Evolutionary conservation across 1,139 yeast species (phyloP).

Genomic region (Wickerhamomyces sp.): DNA sequence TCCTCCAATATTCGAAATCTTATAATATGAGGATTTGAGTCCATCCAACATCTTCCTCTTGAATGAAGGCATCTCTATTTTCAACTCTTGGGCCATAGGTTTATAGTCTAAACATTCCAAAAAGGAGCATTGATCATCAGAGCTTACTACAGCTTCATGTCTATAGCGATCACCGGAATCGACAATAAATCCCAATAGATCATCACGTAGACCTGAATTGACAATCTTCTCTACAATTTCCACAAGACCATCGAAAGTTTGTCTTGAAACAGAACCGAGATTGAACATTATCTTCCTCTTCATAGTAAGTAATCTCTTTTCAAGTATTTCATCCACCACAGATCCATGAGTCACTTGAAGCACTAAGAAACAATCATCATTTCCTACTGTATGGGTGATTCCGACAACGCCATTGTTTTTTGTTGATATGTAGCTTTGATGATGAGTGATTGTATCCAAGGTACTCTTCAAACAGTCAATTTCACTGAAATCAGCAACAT

Average conservation of each 20-base stretch:
- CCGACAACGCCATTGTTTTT: background rate
- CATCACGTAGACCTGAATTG: background rate
- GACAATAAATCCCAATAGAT: constrained; percentile 31
- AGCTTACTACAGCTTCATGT: constrained; percentile 4
- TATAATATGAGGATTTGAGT: background rate
- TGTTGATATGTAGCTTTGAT: background rate
- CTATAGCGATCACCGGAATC: constrained; percentile 38
- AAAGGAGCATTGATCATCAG: background rate
- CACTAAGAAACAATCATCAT: background rate
- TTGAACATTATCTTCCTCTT: background rate
- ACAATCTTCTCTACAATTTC: background rate
- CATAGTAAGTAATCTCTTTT: no score
- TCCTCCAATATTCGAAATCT: background rate
- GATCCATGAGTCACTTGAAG: no score
- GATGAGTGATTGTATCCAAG: no score
- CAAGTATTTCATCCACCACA: no score
- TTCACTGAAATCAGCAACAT: background rate
- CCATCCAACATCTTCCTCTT: background rate
- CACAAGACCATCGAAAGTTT: background rate
- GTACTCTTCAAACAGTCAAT: background rate
- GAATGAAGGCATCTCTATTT: background rate
- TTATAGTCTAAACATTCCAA: background rate
- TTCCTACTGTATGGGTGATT: background rate
- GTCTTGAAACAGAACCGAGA: background rate
- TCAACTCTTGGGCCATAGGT: background rate